Evolutionary conservation across 768 basidiomycete genomes (phyloP).

Genomic region (Glaciozyma martinii): DNA sequence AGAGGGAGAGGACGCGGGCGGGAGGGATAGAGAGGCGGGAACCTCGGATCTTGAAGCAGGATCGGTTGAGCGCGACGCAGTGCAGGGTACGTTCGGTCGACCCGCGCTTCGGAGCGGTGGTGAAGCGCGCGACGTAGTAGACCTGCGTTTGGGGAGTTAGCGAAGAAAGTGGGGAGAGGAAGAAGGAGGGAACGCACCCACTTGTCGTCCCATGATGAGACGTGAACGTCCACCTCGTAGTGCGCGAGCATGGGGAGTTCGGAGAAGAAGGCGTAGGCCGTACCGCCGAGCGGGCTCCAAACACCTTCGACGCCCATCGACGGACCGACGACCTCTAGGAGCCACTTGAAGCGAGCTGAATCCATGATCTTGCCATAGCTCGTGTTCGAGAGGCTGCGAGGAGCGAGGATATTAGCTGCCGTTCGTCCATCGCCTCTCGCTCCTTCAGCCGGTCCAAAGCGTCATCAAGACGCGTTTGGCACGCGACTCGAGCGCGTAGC

Average conservation of each 20-base stretch:
- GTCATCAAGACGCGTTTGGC: no score
- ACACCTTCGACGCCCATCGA: conserved; percentile 10
- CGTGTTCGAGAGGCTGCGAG: conserved; percentile 23
- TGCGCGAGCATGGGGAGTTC: conserved; percentile 21
- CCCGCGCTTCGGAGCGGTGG: conserved; percentile 14
- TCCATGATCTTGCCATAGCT: conserved; percentile 18
- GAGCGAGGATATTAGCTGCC: not conserved
- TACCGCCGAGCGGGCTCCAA: conserved; percentile 12
- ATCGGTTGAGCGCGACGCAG: conserved; percentile 19
- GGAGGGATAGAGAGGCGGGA: conserved; percentile 31
- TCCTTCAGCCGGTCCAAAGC: no score
- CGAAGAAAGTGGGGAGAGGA: not conserved
- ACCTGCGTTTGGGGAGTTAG: not conserved
- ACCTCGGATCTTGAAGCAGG: conserved; percentile 52
- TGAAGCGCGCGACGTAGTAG: conserved; percentile 26
- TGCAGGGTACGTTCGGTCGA: conserved; percentile 18
- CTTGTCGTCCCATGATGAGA: conserved; percentile 21
- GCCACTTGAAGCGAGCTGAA: conserved; percentile 18
- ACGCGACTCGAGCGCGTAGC: no score
- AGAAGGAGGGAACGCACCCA: conserved; percentile 5
- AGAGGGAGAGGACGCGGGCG: conserved; percentile 22
- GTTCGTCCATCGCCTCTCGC: no score
- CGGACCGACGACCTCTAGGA: conserved; percentile 20
- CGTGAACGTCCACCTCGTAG: conserved; percentile 22
- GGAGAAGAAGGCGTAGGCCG: conserved; percentile 16